Evolutionary conservation across 208 protist genomes (phyloP).

Genomic region (Tritrichomonas musculus): DNA sequence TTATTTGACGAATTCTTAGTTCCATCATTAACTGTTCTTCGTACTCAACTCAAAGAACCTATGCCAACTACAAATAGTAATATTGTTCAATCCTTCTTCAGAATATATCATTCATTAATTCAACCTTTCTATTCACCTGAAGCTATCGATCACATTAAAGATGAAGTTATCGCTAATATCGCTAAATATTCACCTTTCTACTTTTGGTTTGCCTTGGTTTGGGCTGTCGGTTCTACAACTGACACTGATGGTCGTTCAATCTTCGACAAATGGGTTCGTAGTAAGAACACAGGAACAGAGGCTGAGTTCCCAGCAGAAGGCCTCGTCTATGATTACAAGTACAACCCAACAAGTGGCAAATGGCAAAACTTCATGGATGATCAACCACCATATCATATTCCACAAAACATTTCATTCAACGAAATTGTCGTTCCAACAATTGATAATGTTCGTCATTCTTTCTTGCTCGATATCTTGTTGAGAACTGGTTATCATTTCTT

Average conservation of each 20-base stretch:
- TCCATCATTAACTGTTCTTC: constrained; percentile 74
- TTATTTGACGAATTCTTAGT: constrained; percentile 75
- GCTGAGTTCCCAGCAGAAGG: constrained; percentile 66
- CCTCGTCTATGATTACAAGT: constrained; percentile 83
- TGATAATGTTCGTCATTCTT: constrained; percentile 87
- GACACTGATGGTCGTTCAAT: constrained; percentile 68
- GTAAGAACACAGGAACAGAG: constrained; percentile 59
- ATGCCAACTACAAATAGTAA: constrained; percentile 83
- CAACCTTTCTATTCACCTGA: constrained; percentile 65
- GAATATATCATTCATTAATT: constrained; percentile 75
- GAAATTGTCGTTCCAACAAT: constrained; percentile 93
- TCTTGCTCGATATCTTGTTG: constrained; percentile 75
- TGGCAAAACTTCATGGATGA: constrained; percentile 83
- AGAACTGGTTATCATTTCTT: constrained; percentile 75
- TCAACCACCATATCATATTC: constrained; percentile 71
- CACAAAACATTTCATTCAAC: constrained; percentile 66
- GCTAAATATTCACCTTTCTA: constrained; percentile 50
- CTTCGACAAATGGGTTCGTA: constrained; percentile 83
- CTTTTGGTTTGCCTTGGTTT: constrained; percentile 88
- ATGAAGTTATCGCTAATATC: not conserved
- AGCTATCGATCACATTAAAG: constrained; percentile 36
- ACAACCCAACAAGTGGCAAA: constrained; percentile 59
- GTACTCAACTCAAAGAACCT: constrained; percentile 73
- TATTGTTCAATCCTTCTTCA: constrained; percentile 76
- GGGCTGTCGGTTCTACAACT: constrained; percentile 86